phyloP scores from a whole-genome alignment of 768 basidiomycete genomes.

The Dictyophora rubrovolvata region DNA sequence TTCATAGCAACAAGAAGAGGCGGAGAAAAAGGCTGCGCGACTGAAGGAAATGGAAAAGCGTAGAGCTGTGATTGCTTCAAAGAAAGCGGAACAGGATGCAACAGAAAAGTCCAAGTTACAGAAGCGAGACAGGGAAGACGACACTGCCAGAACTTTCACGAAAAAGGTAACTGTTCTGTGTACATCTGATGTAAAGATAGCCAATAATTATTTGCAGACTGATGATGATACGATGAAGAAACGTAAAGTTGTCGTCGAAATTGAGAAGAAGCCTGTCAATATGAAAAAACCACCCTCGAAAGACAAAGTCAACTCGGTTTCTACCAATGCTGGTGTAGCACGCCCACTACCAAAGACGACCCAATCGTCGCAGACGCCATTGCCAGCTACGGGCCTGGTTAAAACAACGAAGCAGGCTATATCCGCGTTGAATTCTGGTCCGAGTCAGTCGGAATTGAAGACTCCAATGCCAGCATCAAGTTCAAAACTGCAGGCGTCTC shows the following conservation, averaged over 20 bases:
- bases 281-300: constrained; percentile 53
- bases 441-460: constrained; percentile 7
- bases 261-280: constrained; percentile 44
- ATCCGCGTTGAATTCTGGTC: constrained; percentile 4
- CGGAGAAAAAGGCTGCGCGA: constrained; percentile 64
- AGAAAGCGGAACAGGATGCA: constrained; percentile 74
- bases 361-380: constrained; percentile 11
- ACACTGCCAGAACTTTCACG: constrained; percentile 56
- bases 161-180: constrained; percentile 41
- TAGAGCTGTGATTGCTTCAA: constrained; percentile 55
- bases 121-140: constrained; percentile 75
- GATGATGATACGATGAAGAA: constrained; percentile 69
- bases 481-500: constrained; percentile 27
- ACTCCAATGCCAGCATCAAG: constrained; percentile 18
- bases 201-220: constrained; percentile 21
- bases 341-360: constrained; percentile 23
- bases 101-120: constrained; percentile 60
- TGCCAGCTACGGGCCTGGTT: constrained; percentile 1
- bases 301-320: constrained; percentile 24
- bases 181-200: neutral
- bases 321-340: constrained; percentile 20
- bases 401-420: constrained; percentile 11
- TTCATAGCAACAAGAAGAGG: constrained; percentile 77
- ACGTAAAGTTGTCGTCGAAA: constrained; percentile 46
- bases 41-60: constrained; percentile 77